Percentiles rank a stretch among this genome's conserved stretches.
phyloP scores from a whole-genome alignment of 2,329 filamentous ascomycete genomes.

The Alternaria burnsii region DNA sequence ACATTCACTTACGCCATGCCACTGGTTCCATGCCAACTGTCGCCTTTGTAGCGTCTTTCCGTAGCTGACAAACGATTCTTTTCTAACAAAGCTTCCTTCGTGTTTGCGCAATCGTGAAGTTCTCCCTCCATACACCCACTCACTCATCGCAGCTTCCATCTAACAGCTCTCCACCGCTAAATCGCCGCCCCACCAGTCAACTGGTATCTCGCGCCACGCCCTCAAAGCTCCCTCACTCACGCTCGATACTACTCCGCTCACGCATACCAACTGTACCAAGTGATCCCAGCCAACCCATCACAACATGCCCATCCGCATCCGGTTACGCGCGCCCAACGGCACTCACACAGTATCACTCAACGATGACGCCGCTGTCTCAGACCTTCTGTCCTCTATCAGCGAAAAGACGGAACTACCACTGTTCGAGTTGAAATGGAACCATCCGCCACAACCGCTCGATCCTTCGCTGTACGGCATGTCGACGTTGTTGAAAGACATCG shows the following conservation, averaged over 20 bases:
- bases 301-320: slow-evolving; percentile 70
- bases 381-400: slow-evolving; percentile 68
- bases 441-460: slow-evolving; percentile 76
- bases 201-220: slow-evolving; percentile 6
- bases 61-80: slow-evolving; percentile 24
- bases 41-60: slow-evolving; percentile 6
- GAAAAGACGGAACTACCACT: slow-evolving; percentile 69
- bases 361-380: slow-evolving; percentile 71
- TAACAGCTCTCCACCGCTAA: slow-evolving; percentile 13
- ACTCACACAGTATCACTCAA: slow-evolving; percentile 74
- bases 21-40: slow-evolving; percentile 18
- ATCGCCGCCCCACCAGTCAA: slow-evolving; percentile 17
- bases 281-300: not conserved
- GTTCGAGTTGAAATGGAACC: slow-evolving; percentile 85
- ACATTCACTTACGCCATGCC: slow-evolving; percentile 33
- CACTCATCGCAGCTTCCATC: slow-evolving; percentile 14
- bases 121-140: not conserved
- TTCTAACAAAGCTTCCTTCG: not conserved
- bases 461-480: slow-evolving; percentile 62
- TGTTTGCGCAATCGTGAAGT: slow-evolving; percentile 9
- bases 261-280: not conserved
- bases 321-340: slow-evolving; percentile 78
- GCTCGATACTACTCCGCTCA: slow-evolving; percentile 1
- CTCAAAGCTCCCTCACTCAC: slow-evolving; percentile 6
- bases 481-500: slow-evolving; percentile 63